Evolutionary conservation across 495 filamentous ascomycete species (phyloP).

Genomic region (Chaetomium fimeti): DNA sequence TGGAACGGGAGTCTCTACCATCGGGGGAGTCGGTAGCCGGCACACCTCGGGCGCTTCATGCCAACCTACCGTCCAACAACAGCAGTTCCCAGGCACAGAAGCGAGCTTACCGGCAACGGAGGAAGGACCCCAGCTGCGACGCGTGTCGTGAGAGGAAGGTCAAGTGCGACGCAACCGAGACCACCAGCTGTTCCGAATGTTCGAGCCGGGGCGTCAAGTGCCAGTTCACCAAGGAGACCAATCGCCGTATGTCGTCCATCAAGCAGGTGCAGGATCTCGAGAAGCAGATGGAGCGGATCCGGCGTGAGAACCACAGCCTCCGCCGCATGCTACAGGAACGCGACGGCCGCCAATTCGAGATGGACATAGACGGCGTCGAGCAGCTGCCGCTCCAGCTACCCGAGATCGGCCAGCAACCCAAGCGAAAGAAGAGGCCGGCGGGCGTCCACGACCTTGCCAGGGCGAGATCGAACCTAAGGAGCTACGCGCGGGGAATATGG

Average conservation of each 20-base stretch:
- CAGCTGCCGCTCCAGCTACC: slow-evolving; percentile 66
- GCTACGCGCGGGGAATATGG: slow-evolving; percentile 73
- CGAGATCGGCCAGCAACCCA: slow-evolving; percentile 63
- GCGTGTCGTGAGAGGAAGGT: slow-evolving; percentile 97
- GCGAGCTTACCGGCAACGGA: slow-evolving; percentile 86
- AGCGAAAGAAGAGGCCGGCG: slow-evolving; percentile 58
- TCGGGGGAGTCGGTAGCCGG: slow-evolving; percentile 52
- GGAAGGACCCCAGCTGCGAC: slow-evolving; percentile 97
- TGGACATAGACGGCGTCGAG: slow-evolving; percentile 62
- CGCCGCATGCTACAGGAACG: slow-evolving; percentile 57
- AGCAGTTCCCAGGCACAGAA: slow-evolving; percentile 66
- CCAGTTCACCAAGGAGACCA: slow-evolving; percentile 98
- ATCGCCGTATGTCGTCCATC: slow-evolving; percentile 97
- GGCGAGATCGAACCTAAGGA: slow-evolving; percentile 70
- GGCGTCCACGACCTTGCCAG: slow-evolving; percentile 65
- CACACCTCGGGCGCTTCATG: slow-evolving; percentile 50
- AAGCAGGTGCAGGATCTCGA: slow-evolving; percentile 99
- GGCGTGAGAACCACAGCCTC: slow-evolving; percentile 69
- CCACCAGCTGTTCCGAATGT: slow-evolving; percentile 92
- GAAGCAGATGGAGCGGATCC: slow-evolving; percentile 76
- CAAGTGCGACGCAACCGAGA: slow-evolving; percentile 98
- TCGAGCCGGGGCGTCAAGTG: slow-evolving; percentile 92
- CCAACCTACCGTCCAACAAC: slow-evolving; percentile 37
- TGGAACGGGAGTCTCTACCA: slow-evolving; percentile 55
- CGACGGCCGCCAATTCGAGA: slow-evolving; percentile 44